Evolutionary conservation across 371 early-diverging fungal genomes (phyloP).

Genomic region (Mortierella sp.): DNA sequence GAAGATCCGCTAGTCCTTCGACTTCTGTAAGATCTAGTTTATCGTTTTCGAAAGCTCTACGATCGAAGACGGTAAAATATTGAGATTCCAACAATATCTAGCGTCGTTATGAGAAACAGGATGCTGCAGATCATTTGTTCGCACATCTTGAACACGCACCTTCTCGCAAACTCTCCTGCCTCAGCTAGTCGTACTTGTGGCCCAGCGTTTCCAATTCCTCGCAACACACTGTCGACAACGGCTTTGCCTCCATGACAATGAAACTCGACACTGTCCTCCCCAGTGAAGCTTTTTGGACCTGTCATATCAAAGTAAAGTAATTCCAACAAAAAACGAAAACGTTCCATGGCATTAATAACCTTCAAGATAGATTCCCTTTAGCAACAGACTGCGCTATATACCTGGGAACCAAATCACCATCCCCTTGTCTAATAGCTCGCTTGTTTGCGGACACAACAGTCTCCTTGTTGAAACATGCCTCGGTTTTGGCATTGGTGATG

Average conservation of each 20-base stretch:
- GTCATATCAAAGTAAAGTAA: background rate
- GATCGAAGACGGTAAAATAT: background rate
- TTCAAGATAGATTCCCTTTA: constrained; percentile 5
- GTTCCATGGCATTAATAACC: background rate
- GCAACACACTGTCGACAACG: constrained; percentile 71
- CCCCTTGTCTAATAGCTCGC: constrained; percentile 69
- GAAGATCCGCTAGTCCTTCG: constrained; percentile 84
- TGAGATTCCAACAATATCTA: background rate
- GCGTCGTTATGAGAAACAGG: background rate
- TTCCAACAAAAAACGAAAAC: background rate
- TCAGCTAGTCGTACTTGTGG: constrained; percentile 75
- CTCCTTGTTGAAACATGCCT: constrained; percentile 66
- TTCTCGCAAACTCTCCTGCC: constrained; percentile 81
- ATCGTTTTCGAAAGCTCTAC: constrained; percentile 82
- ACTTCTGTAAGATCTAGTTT: constrained; percentile 84
- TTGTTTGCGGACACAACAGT: constrained; percentile 64
- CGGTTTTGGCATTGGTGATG: constrained; percentile 52
- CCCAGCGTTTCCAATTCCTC: constrained; percentile 63
- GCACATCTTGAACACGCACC: constrained; percentile 8
- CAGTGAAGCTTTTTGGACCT: constrained; percentile 83
- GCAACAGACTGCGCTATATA: constrained; percentile 17
- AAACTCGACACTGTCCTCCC: constrained; percentile 85
- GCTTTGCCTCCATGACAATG: constrained; percentile 88
- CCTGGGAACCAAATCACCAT: constrained; percentile 79
- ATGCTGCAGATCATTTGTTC: background rate